These are phyloP conservation scores for Talaromyces adpressus DNA, from an alignment of 495 filamentous ascomycete genomes.

Conservation along the genomic window DNA sequence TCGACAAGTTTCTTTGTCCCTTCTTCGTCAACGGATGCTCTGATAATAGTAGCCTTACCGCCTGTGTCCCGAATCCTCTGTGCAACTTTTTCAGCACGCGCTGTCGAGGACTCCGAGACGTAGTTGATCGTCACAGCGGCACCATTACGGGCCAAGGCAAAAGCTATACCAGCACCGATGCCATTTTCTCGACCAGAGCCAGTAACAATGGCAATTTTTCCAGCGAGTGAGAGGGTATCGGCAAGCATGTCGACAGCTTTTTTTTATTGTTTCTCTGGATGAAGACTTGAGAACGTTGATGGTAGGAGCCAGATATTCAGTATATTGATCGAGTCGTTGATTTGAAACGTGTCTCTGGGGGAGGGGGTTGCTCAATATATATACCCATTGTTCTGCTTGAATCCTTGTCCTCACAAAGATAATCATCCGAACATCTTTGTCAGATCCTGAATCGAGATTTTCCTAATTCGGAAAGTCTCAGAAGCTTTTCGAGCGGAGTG, in stretches of 20 bases:
- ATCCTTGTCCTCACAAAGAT: not conserved
- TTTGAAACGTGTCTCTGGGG: not conserved
- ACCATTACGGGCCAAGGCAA: slow-evolving; percentile 14
- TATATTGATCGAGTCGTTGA: not conserved
- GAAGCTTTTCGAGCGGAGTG: not conserved
- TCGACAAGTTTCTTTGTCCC: slow-evolving; percentile 12
- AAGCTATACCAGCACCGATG: slow-evolving; percentile 16
- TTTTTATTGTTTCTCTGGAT: not conserved
- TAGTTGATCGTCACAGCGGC: slow-evolving; percentile 12
- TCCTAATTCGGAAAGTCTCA: not conserved
- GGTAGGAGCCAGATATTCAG: not conserved
- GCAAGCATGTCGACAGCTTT: not conserved
- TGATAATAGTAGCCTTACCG: not conserved
- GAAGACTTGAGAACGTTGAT: not conserved
- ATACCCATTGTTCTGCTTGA: not conserved
- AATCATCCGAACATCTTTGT: not conserved
- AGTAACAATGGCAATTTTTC: slow-evolving; percentile 35
- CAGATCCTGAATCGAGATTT: not conserved
- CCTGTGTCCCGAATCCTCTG: not conserved
- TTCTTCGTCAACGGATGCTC: not conserved
- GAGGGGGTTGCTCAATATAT: not conserved
- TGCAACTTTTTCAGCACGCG: not conserved
- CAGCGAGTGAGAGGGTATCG: slow-evolving; percentile 16
- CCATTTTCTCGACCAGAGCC: slow-evolving; percentile 15
- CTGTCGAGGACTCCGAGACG: not conserved